A percentile compares a stretch with the other conserved stretches of the same genome.
These are phyloP conservation scores for Bertia moriformis DNA, from an alignment of 2,329 filamentous ascomycete species.

Conservation along the genomic window DNA sequence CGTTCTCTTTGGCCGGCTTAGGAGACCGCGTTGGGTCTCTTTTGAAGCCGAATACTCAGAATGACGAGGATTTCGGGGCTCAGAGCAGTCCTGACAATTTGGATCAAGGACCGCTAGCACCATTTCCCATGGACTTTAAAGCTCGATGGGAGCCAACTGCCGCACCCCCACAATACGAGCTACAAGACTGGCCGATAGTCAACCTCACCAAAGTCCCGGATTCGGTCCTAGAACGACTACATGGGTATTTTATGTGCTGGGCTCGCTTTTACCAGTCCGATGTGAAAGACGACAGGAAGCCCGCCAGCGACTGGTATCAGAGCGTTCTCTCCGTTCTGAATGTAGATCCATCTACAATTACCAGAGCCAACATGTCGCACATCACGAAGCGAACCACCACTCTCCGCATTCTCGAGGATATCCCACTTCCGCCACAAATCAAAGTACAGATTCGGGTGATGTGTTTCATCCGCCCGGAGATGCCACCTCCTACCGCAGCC, in stretches of 20 bases:
- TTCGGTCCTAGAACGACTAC: slow-evolving; percentile 34
- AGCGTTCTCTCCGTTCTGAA: slow-evolving; percentile 37
- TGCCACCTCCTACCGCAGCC: slow-evolving; percentile 27
- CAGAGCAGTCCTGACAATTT: slow-evolving; percentile 20
- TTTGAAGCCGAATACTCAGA: slow-evolving; percentile 11
- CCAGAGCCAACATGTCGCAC: slow-evolving; percentile 25
- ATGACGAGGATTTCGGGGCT: background rate
- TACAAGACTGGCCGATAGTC: slow-evolving; percentile 23
- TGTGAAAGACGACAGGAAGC: slow-evolving; percentile 13
- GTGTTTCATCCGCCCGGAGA: slow-evolving; percentile 36
- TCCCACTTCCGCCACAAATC: slow-evolving; percentile 20
- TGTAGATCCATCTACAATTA: slow-evolving; percentile 27
- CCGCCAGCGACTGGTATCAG: slow-evolving; percentile 37
- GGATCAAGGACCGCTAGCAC: slow-evolving; percentile 33
- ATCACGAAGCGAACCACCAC: slow-evolving; percentile 35
- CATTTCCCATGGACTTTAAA: slow-evolving; percentile 35
- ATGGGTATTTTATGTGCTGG: slow-evolving; percentile 55
- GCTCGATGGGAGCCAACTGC: slow-evolving; percentile 26
- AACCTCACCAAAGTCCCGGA: slow-evolving; percentile 35
- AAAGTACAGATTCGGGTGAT: slow-evolving; percentile 40
- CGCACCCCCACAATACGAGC: too few relatives aligned
- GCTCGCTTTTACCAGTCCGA: slow-evolving; percentile 24
- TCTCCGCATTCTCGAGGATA: slow-evolving; percentile 34
- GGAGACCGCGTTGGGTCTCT: slow-evolving; percentile 10
- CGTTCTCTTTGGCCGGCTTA: slow-evolving; percentile 17